These are phyloP conservation scores for Bacidia gigantensis DNA, from an alignment of 495 filamentous ascomycete species.

Conservation along the genomic window DNA sequence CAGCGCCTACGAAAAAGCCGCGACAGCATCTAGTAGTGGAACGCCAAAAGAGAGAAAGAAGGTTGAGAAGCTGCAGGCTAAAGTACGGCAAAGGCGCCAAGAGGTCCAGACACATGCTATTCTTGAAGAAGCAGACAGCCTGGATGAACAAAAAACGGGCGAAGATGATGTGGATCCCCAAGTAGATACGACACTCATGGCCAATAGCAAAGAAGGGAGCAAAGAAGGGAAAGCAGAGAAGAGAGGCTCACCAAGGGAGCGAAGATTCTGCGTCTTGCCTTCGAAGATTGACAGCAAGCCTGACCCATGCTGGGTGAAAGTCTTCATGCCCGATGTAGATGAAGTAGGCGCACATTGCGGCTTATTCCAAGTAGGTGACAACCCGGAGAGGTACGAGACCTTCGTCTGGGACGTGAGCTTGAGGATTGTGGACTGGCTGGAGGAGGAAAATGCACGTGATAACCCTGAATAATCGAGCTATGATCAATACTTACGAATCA, in stretches of 20 bases:
- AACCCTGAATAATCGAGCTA: not conserved
- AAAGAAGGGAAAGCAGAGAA: constrained; percentile 25
- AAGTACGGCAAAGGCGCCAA: constrained; percentile 17
- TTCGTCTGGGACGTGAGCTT: constrained; percentile 62
- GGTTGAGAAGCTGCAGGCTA: constrained; percentile 12
- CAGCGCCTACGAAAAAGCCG: constrained; percentile 27
- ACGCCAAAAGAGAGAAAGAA: constrained; percentile 20
- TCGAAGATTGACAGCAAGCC: constrained; percentile 27
- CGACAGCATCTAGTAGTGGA: constrained; percentile 21
- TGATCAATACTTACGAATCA: not conserved
- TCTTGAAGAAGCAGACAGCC: constrained; percentile 13
- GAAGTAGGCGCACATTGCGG: constrained; percentile 78
- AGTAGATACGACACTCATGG: constrained; percentile 14
- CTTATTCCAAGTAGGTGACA: constrained; percentile 51
- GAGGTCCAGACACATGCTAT: constrained; percentile 10
- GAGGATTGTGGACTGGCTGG: constrained; percentile 52
- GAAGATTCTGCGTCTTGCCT: constrained; percentile 70
- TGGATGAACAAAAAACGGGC: constrained; percentile 16
- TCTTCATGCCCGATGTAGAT: constrained; percentile 71
- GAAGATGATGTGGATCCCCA: constrained; percentile 15
- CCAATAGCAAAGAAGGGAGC: constrained; percentile 10
- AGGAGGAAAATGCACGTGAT: not conserved
- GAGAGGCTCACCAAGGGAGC: constrained; percentile 36
- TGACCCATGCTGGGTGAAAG: constrained; percentile 59
- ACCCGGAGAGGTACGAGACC: constrained; percentile 47